Percentiles rank a stretch among this genome's conserved stretches.
Conservation (phyloP, 169 alveolate genomes). For the Fabrea salina region DNA sequence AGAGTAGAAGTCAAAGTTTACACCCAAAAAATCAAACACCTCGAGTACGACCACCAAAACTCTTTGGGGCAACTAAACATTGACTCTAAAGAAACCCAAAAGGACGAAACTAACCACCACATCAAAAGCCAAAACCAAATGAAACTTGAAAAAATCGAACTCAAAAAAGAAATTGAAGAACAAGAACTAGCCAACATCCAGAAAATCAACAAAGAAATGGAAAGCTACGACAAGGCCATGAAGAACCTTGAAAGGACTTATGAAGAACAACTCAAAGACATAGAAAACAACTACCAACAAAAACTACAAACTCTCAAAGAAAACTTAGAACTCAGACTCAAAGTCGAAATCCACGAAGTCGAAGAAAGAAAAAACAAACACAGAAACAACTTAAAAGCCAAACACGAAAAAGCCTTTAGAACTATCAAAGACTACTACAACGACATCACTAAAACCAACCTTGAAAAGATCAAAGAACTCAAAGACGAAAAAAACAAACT, state of each 20-base stretch:
- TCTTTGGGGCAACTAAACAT: constrained; percentile 53
- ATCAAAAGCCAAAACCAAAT: constrained; percentile 48
- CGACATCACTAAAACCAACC: constrained; percentile 85
- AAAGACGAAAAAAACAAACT: constrained; percentile 68
- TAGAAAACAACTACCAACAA: constrained; percentile 61
- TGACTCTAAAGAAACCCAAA: constrained; percentile 58
- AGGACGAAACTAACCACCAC: constrained; percentile 56
- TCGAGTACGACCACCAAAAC: constrained; percentile 69
- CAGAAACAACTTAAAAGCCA: constrained; percentile 72
- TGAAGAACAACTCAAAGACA: constrained; percentile 53
- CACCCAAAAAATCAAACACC: constrained; percentile 66
- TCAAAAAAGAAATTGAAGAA: constrained; percentile 33
- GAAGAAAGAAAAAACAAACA: constrained; percentile 89
- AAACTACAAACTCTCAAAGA: constrained; percentile 67
- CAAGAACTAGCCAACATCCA: constrained; percentile 47
- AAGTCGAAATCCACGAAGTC: constrained; percentile 76
- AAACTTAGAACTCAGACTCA: constrained; percentile 61
- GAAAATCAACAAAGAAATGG: constrained; percentile 44
- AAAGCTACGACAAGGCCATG: constrained; percentile 35
- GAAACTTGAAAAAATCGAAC: neutral
- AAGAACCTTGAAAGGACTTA: constrained; percentile 41
- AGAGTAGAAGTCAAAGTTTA: constrained; percentile 40
- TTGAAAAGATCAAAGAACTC: constrained; percentile 82
- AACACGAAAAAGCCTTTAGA: constrained; percentile 82
- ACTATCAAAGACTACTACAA: constrained; percentile 85